Evolutionary conservation across 345 rosid genomes (phyloP), one percentile per base, ranked within the genome.

Genomic region (Lepidium sativum): DNA sequence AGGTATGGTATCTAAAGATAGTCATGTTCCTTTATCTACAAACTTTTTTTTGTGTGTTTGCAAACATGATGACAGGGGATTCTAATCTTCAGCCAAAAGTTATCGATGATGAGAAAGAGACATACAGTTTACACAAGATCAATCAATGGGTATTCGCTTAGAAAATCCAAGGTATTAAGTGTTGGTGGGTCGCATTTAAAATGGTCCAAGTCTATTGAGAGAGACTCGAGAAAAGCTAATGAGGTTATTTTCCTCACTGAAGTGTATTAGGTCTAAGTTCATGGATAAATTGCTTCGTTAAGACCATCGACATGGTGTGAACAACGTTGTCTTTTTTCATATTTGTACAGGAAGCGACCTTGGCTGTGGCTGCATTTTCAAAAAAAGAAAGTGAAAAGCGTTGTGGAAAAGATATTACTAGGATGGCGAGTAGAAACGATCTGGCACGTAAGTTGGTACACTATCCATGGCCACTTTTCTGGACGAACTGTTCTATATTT

Each of bases 191-290:
- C 92, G 39, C 89, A 86, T 80, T 81, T 94, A 75, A 94, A 86
- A 77, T 92, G 97, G 99, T 92, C 97, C 59, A 82, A 89, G 80
- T 89, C 97, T 65, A 87, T 89, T 48, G 97, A 89, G 71, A 84
- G 79, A 69, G 80, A 45, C 63, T 86, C 95, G 13, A 88, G 81
- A 85, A 86, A 83, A 80, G 97, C 82, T 68, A 88, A 80, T 73
- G 95, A 90, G 99, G 99, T 94, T 69, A 55, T 80, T 57, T 52
- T 70, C 44, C 40, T 60, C 68, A 59, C 47, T 39, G 47, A 47
- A 47, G 43, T 21, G 23, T 55, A 13, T 57, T 60, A 12, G n/a
- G 54, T n/a, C 32, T 34, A 18, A 18, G 25, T 41, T 16, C 42
- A 33, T 55, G 54, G 25, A 50, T 56, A 16, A 42, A 16, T 50